A percentile compares a stretch with the other conserved stretches of the same genome.
phyloP scores from a whole-genome alignment of 441 rosid species.

The Populus hybrid region DNA sequence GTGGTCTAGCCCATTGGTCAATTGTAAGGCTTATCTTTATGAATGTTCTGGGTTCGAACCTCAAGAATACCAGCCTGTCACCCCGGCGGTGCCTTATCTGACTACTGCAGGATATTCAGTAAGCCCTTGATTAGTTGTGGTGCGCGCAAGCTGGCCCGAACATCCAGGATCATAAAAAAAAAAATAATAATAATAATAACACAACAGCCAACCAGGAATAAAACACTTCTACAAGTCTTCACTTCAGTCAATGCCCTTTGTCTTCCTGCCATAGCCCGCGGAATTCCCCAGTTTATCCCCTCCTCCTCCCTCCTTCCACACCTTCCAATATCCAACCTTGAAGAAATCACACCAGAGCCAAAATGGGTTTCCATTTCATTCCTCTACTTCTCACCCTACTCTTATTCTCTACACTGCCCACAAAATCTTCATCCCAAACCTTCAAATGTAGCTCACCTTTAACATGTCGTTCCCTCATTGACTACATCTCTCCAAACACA shows the following conservation, averaged over 20 bases:
- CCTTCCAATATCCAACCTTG: neutral
- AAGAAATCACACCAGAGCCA: neutral
- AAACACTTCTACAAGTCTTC: neutral
- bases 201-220: neutral
- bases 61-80: no score
- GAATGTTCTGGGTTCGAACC: no score
- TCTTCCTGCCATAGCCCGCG: neutral
- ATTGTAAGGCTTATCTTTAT: no score
- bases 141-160: no score
- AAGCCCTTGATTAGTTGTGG: no score
- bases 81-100: no score
- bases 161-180: no score
- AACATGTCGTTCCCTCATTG: conserved; percentile 53
- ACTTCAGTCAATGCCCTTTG: neutral
- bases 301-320: neutral
- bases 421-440: conserved; percentile 29
- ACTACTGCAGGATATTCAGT: no score
- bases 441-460: conserved; percentile 50
- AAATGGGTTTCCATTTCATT: conserved; percentile 10
- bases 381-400: conserved; percentile 19
- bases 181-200: no score
- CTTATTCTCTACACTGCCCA: conserved; percentile 13
- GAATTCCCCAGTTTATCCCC: neutral
- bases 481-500: conserved; percentile 47
- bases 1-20: no score